These are phyloP conservation scores for Salix dunnii DNA, from an alignment of 345 rosid species.

Conservation along the genomic window DNA sequence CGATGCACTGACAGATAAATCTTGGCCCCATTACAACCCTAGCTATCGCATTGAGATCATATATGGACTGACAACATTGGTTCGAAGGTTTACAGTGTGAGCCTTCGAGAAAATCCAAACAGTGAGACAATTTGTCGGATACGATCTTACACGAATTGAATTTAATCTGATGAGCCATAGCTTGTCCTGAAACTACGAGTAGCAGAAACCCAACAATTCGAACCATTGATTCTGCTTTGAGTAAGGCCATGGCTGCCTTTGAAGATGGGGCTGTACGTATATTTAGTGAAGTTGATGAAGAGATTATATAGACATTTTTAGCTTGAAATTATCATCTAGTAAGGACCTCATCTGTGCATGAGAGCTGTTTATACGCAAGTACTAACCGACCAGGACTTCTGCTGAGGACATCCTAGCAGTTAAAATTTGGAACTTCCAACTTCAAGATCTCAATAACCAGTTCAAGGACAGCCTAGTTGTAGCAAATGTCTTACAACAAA, in stretches of 20 bases:
- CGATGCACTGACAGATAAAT: constrained; percentile 40
- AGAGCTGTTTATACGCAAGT: background rate
- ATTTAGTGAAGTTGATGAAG: background rate
- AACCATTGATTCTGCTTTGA: background rate
- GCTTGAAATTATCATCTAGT: too few relatives aligned
- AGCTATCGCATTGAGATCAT: constrained; percentile 37
- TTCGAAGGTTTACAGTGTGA: constrained; percentile 19
- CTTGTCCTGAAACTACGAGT: too few relatives aligned
- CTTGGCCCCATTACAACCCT: constrained; percentile 23
- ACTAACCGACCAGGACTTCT: too few relatives aligned
- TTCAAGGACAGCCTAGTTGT: background rate
- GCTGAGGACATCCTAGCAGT: too few relatives aligned
- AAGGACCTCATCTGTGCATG: background rate
- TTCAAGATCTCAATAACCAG: background rate
- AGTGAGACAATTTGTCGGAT: constrained; percentile 33
- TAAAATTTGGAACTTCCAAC: too few relatives aligned
- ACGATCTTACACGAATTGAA: background rate
- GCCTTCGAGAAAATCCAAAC: constrained; percentile 40
- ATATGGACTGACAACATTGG: constrained; percentile 37
- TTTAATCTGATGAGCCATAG: too few relatives aligned
- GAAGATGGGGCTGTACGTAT: background rate
- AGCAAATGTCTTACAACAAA: background rate
- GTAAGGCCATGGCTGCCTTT: too few relatives aligned
- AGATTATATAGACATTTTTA: background rate
- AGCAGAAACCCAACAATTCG: background rate